Base-by-base conservation (phyloP, 208 protist genomes). In the Acanthamoeba sp. region DNA sequence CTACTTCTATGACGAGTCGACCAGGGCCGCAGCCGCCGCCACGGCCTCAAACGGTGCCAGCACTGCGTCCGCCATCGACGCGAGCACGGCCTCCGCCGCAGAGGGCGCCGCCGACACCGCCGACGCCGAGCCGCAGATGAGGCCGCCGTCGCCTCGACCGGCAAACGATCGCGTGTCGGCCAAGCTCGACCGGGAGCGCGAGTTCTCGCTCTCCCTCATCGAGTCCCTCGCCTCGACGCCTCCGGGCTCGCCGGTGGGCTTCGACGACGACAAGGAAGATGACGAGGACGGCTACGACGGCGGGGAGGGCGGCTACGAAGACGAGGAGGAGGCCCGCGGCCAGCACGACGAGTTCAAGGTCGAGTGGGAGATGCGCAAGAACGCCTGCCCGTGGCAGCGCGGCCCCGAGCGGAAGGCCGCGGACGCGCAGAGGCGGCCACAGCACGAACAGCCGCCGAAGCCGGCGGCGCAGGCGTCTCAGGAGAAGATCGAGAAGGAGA, bases 331-430 rank as follows among this genome's bases (percentile, higher is more conserved):
- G 24, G 71, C 71, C 7, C 71, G 16, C 6, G 71, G 71, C 71
- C 71, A 50, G 32, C 71, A 80, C 71, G 71, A 80, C 71, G 71
- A 80, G 71, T 80, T 50, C 71, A 80, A 80, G 71, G 36, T 24
- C 71, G 71, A 80, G 71, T 80, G 71, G 71, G 71, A 80, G 40
- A 80, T 36, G 27, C 32, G 71, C 32, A 45, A 80, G 40, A 69
- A 69, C 29, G 7, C 62, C n/a, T 69, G 62, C 29, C 9, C 36
- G 24, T 69, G 62, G 62, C 55, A 62, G 5, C 55, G 20, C 14
- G 48, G 48, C 14, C 48, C 48, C 55, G 16, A 22, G 22, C 62
- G 62, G 29, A 76, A 76, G 32, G 32, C 66, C n/a, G 12, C 66
- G n/a, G 32, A 32, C 36, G 29, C 0, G 55, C 0, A 18, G 64